Conservation (phyloP, 106 monocot species). For the Iris macrosiphon region DNA sequence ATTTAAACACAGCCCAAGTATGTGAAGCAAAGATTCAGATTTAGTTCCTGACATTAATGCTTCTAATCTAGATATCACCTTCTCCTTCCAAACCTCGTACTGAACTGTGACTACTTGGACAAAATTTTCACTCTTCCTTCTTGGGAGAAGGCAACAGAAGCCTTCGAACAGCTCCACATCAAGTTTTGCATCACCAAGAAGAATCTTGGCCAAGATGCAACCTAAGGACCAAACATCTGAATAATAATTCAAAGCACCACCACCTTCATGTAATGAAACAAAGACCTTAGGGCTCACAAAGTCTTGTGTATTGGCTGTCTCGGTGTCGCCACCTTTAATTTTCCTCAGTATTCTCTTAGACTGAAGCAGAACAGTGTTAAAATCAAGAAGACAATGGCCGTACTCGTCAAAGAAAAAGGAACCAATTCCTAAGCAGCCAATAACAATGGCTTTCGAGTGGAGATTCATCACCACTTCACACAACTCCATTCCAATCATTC, state of each 20-base stretch:
- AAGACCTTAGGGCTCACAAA: slow-evolving; percentile 54
- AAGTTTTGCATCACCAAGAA: slow-evolving; percentile 29
- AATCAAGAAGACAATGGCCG: slow-evolving; percentile 69
- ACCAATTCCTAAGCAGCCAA: slow-evolving; percentile 45
- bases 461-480: slow-evolving; percentile 71
- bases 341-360: slow-evolving; percentile 19
- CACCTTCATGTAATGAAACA: slow-evolving; percentile 12
- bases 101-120: slow-evolving; percentile 3
- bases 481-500: slow-evolving; percentile 39
- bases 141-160: background rate
- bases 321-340: slow-evolving; percentile 4
- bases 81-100: slow-evolving; percentile 55
- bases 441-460: slow-evolving; percentile 48
- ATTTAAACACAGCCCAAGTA: slow-evolving; percentile 43
- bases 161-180: slow-evolving; percentile 15
- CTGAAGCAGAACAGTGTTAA: slow-evolving; percentile 41
- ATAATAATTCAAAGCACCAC: slow-evolving; percentile 6
- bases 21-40: slow-evolving; percentile 36
- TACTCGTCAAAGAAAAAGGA: slow-evolving; percentile 59
- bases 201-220: slow-evolving; percentile 44
- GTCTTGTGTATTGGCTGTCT: background rate
- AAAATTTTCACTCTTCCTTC: background rate
- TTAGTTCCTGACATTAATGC: slow-evolving; percentile 19
- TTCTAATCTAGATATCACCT: slow-evolving; percentile 33
- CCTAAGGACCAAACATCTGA: slow-evolving; percentile 89